Evolutionary conservation across 1,139 yeast genomes (phyloP), one percentile per base, ranked within the genome.

Genomic region (Hyphopichia pseudoburtonii): DNA sequence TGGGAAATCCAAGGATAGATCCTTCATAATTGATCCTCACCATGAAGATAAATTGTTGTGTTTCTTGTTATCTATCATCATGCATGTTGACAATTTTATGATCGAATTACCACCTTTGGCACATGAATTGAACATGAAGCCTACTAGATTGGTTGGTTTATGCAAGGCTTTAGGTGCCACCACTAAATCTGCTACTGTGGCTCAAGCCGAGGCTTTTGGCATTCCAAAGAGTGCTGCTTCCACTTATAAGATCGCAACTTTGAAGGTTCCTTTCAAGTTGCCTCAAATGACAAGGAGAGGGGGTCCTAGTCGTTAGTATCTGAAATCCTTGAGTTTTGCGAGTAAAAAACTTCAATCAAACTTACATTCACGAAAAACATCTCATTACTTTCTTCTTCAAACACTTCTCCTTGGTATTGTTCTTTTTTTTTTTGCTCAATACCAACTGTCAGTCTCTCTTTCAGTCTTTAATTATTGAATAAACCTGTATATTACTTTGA

Each of bases 241-340:
- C 10, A 72, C 80, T 32, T 82, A 85, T 60, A 88, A 88, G 64
- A 73, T 90, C 46, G 98, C 97, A 7, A 64, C 77, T 17, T 75
- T 92, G 60, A 82, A 78, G 58, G 96, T 89, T 27, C 99, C 99
- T 28, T 84, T 94, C 64, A 84, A 82, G 57, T 70, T 88, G 40
- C 98, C 98, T 8, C 92, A 86, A 51, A 73, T 86, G 74, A 76
- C 82, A 12, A 80, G 82, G 70, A 73, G 88, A 57, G 82, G 80
- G 18, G 28, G 28, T 14, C 28, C 31, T 11, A 75, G 83, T 7
- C 31, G 31, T 17, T 28, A 55, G 32, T 25, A 33, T 37, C 40
- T 26, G 33, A 7, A 21, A 7, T 7, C 23, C n/a, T n/a, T n/a
- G n/a, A n/a, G n/a, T n/a, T n/a, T n/a, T n/a, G n/a, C n/a, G n/a